phyloP scores from a whole-genome alignment of 75 land plant genomes.

The Cupressus sempervirens region DNA sequence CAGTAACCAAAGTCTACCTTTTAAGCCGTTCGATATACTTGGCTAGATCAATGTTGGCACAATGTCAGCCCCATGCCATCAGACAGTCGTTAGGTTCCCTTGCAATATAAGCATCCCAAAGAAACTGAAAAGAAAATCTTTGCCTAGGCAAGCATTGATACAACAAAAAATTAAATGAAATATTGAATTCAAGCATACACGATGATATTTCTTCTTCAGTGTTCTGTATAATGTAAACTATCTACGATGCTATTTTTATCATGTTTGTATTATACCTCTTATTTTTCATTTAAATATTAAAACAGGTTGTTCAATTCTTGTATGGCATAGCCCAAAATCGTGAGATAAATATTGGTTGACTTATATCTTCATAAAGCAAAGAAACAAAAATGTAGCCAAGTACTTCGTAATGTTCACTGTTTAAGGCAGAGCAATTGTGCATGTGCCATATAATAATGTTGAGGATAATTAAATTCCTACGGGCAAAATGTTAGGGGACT shows the following conservation, averaged over 20 bases:
- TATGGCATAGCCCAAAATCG: not conserved
- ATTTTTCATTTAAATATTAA: too few relatives aligned
- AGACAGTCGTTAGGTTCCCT: not conserved
- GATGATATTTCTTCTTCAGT: not conserved
- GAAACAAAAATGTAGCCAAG: not conserved
- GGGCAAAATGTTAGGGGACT: not conserved
- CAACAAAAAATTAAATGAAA: not conserved
- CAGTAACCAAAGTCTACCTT: not conserved
- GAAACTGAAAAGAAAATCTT: not conserved
- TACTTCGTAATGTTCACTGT: not conserved
- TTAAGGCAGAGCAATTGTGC: not conserved
- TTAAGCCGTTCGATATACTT: not conserved
- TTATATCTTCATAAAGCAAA: not conserved
- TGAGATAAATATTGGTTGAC: not conserved
- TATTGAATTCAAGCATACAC: not conserved
- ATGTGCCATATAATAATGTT: too few relatives aligned
- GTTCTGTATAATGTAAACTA: not conserved
- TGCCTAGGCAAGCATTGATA: not conserved
- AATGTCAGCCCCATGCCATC: not conserved
- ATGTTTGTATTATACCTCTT: not conserved
- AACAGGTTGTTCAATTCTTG: not conserved
- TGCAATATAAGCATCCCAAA: not conserved
- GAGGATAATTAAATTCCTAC: not conserved
- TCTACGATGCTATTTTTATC: not conserved
- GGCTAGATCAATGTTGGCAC: too few relatives aligned